Percentiles rank a stretch among this genome's conserved stretches.
These are phyloP conservation scores for Pseudogymnoascus sp. DNA, from an alignment of 2,329 filamentous ascomycete genomes.

Conservation along the genomic window DNA sequence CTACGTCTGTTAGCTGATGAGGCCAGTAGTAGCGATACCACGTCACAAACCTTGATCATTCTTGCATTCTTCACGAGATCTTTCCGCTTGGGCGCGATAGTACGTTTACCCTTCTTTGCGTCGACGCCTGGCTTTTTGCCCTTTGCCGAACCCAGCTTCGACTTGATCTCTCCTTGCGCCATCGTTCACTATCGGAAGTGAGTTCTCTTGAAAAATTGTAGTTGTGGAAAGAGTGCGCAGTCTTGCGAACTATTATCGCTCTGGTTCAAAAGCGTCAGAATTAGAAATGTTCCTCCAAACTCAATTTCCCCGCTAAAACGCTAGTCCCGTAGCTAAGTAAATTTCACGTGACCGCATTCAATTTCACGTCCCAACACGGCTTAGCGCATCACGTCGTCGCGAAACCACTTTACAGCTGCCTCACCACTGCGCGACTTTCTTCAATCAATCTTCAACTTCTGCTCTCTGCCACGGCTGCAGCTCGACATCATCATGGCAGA, in stretches of 20 bases:
- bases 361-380: neutral
- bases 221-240: neutral
- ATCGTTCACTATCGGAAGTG: conserved; percentile 16
- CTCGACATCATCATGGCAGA: conserved; percentile 43
- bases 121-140: conserved; percentile 30
- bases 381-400: conserved; percentile 9
- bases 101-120: conserved; percentile 49
- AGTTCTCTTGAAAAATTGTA: neutral
- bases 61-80: conserved; percentile 51
- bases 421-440: conserved; percentile 6
- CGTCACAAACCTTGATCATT: conserved; percentile 47
- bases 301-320: neutral
- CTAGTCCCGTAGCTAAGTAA: neutral
- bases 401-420: conserved; percentile 5
- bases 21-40: neutral
- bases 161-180: conserved; percentile 29
- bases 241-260: neutral
- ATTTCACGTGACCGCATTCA: neutral
- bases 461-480: conserved; percentile 1
- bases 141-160: conserved; percentile 23
- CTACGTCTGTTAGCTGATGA: conserved; percentile 26
- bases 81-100: conserved; percentile 60
- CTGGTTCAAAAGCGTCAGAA: neutral
- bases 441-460: neutral
- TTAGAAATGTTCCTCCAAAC: neutral